phyloP scores from a whole-genome alignment of 208 protist species.

The Wallacemonas sp. region DNA sequence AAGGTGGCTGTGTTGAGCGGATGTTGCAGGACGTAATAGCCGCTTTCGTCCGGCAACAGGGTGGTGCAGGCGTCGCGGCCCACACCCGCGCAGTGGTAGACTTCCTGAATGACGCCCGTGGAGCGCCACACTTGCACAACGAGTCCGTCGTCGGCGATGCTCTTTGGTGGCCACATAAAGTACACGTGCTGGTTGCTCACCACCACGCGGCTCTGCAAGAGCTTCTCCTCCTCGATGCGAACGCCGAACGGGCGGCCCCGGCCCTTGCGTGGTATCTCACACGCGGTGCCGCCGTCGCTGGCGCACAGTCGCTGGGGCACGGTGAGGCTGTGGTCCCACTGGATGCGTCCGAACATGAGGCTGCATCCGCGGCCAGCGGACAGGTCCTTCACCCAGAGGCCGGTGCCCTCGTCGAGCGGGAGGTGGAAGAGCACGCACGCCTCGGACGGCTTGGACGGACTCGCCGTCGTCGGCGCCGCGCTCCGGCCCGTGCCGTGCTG shows the following conservation, averaged over 20 bases:
- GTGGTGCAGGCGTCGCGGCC: slow-evolving; percentile 62
- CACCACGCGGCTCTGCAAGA: slow-evolving; percentile 57
- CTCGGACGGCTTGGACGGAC: too few species aligned
- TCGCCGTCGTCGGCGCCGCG: too few species aligned
- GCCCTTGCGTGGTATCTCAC: not conserved
- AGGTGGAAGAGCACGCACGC: slow-evolving; percentile 53
- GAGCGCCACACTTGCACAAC: slow-evolving; percentile 60
- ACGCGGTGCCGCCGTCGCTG: not conserved
- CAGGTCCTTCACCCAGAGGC: slow-evolving; percentile 84
- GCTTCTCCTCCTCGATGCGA: slow-evolving; percentile 39
- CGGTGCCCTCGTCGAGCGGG: slow-evolving; percentile 86
- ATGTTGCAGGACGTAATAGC: slow-evolving; percentile 73
- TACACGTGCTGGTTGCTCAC: slow-evolving; percentile 67
- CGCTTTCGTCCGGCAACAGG: slow-evolving; percentile 74
- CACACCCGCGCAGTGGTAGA: slow-evolving; percentile 79
- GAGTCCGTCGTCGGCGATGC: slow-evolving; percentile 68
- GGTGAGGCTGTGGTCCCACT: slow-evolving; percentile 63
- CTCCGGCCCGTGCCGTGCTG: too few species aligned
- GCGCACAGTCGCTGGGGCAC: slow-evolving; percentile 24
- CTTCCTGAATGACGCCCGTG: slow-evolving; percentile 51
- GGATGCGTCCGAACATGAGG: slow-evolving; percentile 41
- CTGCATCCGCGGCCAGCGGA: slow-evolving; percentile 36
- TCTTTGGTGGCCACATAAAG: slow-evolving; percentile 48
- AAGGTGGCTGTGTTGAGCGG: slow-evolving; percentile 74
- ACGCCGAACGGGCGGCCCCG: slow-evolving; percentile 13